phyloP scores from a whole-genome alignment of 495 filamentous ascomycete species.

The Trichoderma asperelloides region DNA sequence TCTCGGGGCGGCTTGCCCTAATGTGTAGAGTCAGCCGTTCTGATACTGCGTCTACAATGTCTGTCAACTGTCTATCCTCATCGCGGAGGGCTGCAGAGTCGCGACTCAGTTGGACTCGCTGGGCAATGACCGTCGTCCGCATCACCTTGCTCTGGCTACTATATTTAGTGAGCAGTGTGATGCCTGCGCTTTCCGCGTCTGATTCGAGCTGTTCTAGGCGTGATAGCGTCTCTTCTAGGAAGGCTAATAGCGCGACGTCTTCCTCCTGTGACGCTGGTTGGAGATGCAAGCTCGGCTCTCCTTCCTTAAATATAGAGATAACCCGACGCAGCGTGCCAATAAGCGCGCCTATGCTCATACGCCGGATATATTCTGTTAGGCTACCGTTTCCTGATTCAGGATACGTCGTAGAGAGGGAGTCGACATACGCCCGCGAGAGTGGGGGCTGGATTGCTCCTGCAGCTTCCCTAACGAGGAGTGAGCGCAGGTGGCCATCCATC shows the following conservation, averaged over 20 bases:
- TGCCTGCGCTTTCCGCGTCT: conserved; percentile 31
- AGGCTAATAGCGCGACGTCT: conserved; percentile 13
- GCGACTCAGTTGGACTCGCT: conserved; percentile 78
- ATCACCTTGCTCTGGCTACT: conserved; percentile 60
- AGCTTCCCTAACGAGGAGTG: conserved; percentile 17
- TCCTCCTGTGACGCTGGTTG: conserved; percentile 24
- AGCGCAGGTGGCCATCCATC: conserved; percentile 20
- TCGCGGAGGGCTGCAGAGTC: conserved; percentile 65
- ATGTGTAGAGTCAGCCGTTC: conserved; percentile 50
- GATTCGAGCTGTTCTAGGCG: conserved; percentile 31
- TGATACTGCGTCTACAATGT: conserved; percentile 58
- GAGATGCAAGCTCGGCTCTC: conserved; percentile 30
- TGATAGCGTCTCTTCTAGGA: conserved; percentile 30
- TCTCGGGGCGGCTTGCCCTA: neutral
- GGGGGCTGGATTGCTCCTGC: conserved; percentile 10
- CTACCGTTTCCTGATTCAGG: neutral
- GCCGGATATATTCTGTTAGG: conserved; percentile 2
- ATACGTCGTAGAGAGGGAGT: neutral
- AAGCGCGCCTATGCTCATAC: neutral
- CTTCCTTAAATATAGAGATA: conserved; percentile 15
- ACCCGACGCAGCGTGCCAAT: neutral
- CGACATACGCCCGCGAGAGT: conserved; percentile 1
- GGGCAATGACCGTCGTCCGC: conserved; percentile 76
- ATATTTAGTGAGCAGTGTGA: conserved; percentile 64
- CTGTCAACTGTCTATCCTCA: conserved; percentile 67